Conservation (phyloP, 2,329 filamentous ascomycete genomes). For the Botrytis cinerea region DNA sequence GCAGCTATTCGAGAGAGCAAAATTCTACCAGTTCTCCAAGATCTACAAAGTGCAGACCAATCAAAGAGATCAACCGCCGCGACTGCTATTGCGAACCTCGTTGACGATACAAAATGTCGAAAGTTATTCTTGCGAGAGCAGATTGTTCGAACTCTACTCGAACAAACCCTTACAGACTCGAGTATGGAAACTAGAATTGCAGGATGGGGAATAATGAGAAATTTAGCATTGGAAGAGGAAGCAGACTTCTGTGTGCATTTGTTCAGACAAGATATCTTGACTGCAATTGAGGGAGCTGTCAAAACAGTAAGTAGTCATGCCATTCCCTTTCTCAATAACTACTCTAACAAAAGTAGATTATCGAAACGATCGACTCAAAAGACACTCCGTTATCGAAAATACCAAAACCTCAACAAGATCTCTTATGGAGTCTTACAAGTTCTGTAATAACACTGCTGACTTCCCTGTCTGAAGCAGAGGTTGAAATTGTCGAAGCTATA, state of each 20-base stretch:
- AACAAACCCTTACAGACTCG: conserved; percentile 63
- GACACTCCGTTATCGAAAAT: conserved; percentile 50
- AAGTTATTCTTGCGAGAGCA: conserved; percentile 68
- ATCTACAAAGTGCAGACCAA: conserved; percentile 60
- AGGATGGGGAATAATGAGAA: conserved; percentile 67
- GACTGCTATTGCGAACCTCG: conserved; percentile 60
- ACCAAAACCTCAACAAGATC: conserved; percentile 54
- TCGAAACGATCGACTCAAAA: conserved; percentile 39
- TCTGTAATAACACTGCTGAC: conserved; percentile 56
- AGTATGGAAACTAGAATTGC: conserved; percentile 64
- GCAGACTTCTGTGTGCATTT: conserved; percentile 67
- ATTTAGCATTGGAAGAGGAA: conserved; percentile 64
- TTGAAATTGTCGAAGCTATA: conserved; percentile 60
- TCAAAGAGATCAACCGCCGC: conserved; percentile 62
- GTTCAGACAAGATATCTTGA: conserved; percentile 61
- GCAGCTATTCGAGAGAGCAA: conserved; percentile 62
- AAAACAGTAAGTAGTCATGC: conserved; percentile 48
- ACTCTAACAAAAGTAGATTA: conserved; percentile 35
- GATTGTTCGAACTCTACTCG: conserved; percentile 63
- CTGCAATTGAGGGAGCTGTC: conserved; percentile 59
- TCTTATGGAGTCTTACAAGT: conserved; percentile 56
- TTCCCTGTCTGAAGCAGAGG: conserved; percentile 58
- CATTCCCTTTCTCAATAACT: not conserved
- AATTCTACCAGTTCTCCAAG: conserved; percentile 63
- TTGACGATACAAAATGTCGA: conserved; percentile 61